Evolutionary conservation across 1,284 basidiomycete genomes (phyloP).

Genomic region (Lignosus rhinocerotis): DNA sequence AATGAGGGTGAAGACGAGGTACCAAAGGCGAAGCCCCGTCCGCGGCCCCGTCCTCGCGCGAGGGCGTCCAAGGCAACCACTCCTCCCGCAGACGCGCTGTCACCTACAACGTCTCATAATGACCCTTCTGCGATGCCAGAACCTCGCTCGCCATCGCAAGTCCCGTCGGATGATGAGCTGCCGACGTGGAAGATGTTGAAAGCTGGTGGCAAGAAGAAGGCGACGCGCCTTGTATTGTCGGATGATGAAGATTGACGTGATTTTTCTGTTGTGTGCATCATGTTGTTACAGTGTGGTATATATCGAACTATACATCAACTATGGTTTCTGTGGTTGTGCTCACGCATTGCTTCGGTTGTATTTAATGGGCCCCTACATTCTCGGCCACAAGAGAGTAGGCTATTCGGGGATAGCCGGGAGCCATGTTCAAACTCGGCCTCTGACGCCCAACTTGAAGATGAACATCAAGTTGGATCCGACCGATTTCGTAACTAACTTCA

Average conservation of each 20-base stretch:
- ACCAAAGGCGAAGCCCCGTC: constrained; percentile 22
- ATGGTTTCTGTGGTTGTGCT: too few species aligned
- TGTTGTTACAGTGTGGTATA: too few species aligned
- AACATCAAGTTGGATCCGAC: too few species aligned
- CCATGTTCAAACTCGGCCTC: too few species aligned
- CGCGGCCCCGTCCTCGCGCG: constrained; percentile 25
- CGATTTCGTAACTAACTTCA: too few species aligned
- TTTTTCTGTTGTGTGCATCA: neutral
- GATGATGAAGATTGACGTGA: constrained; percentile 15
- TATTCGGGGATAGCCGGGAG: too few species aligned
- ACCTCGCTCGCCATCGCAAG: neutral
- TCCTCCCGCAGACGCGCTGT: neutral
- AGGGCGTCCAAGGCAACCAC: neutral
- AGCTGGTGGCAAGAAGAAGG: constrained; percentile 6
- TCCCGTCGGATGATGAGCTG: constrained; percentile 13
- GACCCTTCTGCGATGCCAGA: neutral
- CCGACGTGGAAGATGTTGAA: neutral
- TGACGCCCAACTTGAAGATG: too few species aligned
- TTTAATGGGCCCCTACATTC: too few species aligned
- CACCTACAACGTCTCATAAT: neutral
- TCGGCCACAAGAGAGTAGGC: too few species aligned
- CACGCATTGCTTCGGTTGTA: too few species aligned
- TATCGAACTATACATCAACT: too few species aligned
- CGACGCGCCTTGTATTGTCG: constrained; percentile 9
- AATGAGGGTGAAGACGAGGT: constrained; percentile 5